These are phyloP conservation scores for Backusella morwellensis DNA, from an alignment of 192 early-diverging fungal genomes.

Conservation along the genomic window DNA sequence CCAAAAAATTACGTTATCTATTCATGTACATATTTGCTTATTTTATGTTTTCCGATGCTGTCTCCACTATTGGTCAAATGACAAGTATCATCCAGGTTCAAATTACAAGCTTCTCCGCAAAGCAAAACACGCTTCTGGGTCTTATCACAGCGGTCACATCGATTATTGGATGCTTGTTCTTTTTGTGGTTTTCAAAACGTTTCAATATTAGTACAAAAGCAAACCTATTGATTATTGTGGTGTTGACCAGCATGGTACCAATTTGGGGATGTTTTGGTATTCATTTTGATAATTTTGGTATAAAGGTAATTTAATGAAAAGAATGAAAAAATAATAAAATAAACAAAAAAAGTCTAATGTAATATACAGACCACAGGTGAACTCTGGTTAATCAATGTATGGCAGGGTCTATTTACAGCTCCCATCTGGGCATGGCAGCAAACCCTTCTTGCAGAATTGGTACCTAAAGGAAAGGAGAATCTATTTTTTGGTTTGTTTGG, in stretches of 20 bases:
- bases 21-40: constrained; percentile 41
- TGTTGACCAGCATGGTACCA: constrained; percentile 33
- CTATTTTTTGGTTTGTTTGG: constrained; percentile 47
- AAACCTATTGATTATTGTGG: constrained; percentile 37
- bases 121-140: constrained; percentile 27
- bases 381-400: constrained; percentile 55
- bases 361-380: constrained; percentile 40
- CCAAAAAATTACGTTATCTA: constrained; percentile 33
- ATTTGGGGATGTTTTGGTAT: constrained; percentile 41
- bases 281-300: constrained; percentile 48
- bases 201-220: constrained; percentile 37
- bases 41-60: constrained; percentile 40
- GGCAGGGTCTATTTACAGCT: constrained; percentile 64
- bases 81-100: constrained; percentile 30
- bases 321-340: neutral
- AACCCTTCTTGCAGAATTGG: constrained; percentile 40
- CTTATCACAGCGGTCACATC: constrained; percentile 34
- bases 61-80: constrained; percentile 30
- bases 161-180: constrained; percentile 38
- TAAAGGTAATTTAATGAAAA: constrained; percentile 21
- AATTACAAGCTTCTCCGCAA: constrained; percentile 23
- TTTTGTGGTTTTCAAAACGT: constrained; percentile 34
- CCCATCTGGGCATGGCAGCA: constrained; percentile 47
- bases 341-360: neutral
- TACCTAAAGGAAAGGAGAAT: constrained; percentile 40